These are phyloP conservation scores for Calonectria pauciramosa DNA, from an alignment of 2,329 filamentous ascomycete genomes.

Conservation along the genomic window DNA sequence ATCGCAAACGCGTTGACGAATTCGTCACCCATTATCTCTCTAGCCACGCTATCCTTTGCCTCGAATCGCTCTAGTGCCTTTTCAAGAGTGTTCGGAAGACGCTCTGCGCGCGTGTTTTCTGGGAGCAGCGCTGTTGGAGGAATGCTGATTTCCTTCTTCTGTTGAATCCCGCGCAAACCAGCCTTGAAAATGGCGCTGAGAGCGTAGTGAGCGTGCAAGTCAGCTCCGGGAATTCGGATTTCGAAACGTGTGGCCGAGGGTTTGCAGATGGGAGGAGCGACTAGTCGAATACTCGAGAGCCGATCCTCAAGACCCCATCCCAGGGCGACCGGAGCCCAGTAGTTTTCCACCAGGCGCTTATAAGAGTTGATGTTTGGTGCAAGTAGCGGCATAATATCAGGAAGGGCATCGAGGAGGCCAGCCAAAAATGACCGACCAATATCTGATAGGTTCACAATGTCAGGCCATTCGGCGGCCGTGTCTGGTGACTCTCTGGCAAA, in stretches of 20 bases:
- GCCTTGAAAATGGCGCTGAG: slow-evolving; percentile 77
- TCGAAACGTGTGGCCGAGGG: slow-evolving; percentile 80
- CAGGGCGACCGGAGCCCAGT: slow-evolving; percentile 83
- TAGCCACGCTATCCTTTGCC: slow-evolving; percentile 75
- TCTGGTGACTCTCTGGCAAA: slow-evolving; percentile 71
- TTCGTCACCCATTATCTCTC: slow-evolving; percentile 78
- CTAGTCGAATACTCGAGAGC: slow-evolving; percentile 71
- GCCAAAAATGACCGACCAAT: slow-evolving; percentile 80
- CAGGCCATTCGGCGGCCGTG: slow-evolving; percentile 68
- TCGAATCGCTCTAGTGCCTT: slow-evolving; percentile 76
- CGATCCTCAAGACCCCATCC: slow-evolving; percentile 83
- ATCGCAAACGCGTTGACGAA: slow-evolving; percentile 82
- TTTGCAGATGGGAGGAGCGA: slow-evolving; percentile 68
- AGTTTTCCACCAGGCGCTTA: slow-evolving; percentile 83
- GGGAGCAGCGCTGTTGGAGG: slow-evolving; percentile 54
- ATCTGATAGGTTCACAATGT: slow-evolving; percentile 76
- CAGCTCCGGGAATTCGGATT: slow-evolving; percentile 78
- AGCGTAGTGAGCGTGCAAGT: slow-evolving; percentile 78
- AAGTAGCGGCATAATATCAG: slow-evolving; percentile 81
- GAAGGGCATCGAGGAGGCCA: slow-evolving; percentile 76
- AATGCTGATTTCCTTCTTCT: slow-evolving; percentile 83
- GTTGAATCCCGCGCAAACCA: slow-evolving; percentile 79
- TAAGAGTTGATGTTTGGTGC: slow-evolving; percentile 83
- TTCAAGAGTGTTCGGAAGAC: slow-evolving; percentile 73
- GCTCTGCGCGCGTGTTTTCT: neutral